Evolutionary conservation across 2,329 filamentous ascomycete species (phyloP).

Genomic region (Cladosporium oxysporum): DNA sequence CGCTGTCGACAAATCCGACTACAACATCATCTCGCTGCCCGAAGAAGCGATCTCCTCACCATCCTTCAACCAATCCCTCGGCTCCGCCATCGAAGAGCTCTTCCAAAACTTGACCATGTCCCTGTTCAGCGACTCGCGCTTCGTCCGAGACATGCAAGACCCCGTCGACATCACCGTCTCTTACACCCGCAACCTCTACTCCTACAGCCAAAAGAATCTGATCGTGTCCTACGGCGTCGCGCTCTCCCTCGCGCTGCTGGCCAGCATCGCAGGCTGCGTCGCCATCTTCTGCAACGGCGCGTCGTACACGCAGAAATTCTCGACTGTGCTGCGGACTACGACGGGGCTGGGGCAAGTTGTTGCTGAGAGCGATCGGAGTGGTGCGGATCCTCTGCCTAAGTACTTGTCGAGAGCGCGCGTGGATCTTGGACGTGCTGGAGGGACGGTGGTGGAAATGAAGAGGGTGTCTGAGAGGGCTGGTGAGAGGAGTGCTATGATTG

Average conservation of each 20-base stretch:
- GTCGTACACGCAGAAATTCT: slow-evolving; percentile 25
- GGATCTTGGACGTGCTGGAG: not conserved
- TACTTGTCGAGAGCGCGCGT: slow-evolving; percentile 1
- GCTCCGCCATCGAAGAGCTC: slow-evolving; percentile 18
- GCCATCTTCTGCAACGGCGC: slow-evolving; percentile 20
- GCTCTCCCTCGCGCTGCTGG: slow-evolving; percentile 19
- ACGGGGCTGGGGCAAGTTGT: not conserved
- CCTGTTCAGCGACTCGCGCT: slow-evolving; percentile 21
- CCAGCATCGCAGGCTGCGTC: slow-evolving; percentile 20
- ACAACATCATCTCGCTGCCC: not conserved
- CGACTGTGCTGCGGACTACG: slow-evolving; percentile 24
- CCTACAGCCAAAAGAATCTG: slow-evolving; percentile 23
- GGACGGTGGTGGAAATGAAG: not conserved
- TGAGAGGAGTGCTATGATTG: slow-evolving; percentile 4
- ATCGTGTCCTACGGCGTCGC: slow-evolving; percentile 26
- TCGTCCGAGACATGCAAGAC: slow-evolving; percentile 11
- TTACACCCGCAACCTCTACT: slow-evolving; percentile 23
- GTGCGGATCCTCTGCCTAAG: slow-evolving; percentile 13
- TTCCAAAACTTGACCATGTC: slow-evolving; percentile 27
- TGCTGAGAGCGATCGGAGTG: slow-evolving; percentile 2
- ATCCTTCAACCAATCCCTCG: slow-evolving; percentile 10
- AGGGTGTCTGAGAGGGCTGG: not conserved
- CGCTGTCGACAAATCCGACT: not conserved
- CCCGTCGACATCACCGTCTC: slow-evolving; percentile 12
- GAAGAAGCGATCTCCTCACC: not conserved